Conservation (phyloP, 768 basidiomycete genomes). For the Sistotremastrum suecicum region DNA sequence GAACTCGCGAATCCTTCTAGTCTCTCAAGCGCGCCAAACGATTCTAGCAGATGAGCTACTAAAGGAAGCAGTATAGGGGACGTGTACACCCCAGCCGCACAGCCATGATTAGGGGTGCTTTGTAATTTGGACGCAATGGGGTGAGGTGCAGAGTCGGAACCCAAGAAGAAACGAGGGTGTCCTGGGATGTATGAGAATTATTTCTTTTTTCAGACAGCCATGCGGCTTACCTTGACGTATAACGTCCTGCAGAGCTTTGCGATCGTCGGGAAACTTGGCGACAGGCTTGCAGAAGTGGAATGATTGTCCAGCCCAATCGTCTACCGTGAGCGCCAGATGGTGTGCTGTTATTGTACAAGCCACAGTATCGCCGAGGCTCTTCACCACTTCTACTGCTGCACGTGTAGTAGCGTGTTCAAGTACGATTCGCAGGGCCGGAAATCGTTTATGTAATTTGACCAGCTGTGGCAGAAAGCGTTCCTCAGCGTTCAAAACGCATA, state of each 20-base stretch:
- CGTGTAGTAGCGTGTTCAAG: conserved; percentile 94
- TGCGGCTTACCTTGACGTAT: conserved; percentile 48
- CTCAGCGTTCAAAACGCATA: conserved; percentile 89
- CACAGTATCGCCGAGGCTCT: conserved; percentile 64
- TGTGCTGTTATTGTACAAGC: conserved; percentile 97
- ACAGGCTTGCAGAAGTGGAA: conserved; percentile 98
- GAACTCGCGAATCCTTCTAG: conserved; percentile 68
- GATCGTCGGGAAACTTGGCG: conserved; percentile 89
- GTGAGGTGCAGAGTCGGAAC: conserved; percentile 95
- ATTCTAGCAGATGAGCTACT: conserved; percentile 76
- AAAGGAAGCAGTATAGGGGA: conserved; percentile 85
- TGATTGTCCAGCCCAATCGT: conserved; percentile 92
- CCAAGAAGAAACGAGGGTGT: conserved; percentile 91
- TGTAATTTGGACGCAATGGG: conserved; percentile 53
- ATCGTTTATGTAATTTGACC: conserved; percentile 60
- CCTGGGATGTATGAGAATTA: conserved; percentile 27
- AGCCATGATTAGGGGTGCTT: conserved; percentile 53
- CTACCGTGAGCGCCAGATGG: conserved; percentile 85
- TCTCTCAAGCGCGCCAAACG: conserved; percentile 73
- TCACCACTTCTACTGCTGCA: conserved; percentile 79
- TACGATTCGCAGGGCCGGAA: conserved; percentile 87
- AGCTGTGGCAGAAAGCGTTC: conserved; percentile 80
- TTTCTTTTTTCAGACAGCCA: background rate
- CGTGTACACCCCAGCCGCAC: conserved; percentile 95
- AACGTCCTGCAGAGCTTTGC: conserved; percentile 65